phyloP scores from a whole-genome alignment of 805 yeast genomes.

The Candida nitratophila region DNA sequence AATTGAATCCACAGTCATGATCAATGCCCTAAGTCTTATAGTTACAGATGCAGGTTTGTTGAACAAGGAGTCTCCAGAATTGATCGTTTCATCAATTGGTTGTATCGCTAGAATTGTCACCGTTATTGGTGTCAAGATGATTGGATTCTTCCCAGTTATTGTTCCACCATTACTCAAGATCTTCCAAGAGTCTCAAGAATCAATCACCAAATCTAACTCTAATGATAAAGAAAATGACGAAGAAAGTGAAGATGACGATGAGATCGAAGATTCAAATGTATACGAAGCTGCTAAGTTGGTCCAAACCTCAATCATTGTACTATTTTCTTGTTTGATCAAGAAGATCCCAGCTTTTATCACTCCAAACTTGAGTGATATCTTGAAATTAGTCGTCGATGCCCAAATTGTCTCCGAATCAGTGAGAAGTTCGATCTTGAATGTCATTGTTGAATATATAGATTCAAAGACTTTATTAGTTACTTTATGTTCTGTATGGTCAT shows the following conservation, averaged over 20 bases:
- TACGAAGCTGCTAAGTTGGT: constrained; percentile 32
- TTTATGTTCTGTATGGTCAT: constrained; percentile 57
- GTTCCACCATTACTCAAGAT: constrained; percentile 66
- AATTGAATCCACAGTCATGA: constrained; percentile 39
- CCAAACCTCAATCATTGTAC: constrained; percentile 64
- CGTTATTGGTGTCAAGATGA: constrained; percentile 75
- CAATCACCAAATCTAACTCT: constrained; percentile 15
- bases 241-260: constrained; percentile 20
- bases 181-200: constrained; percentile 35
- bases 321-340: constrained; percentile 69
- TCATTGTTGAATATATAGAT: constrained; percentile 63
- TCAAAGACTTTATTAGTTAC: constrained; percentile 53
- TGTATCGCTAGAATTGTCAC: constrained; percentile 65
- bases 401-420: constrained; percentile 51
- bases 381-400: constrained; percentile 51
- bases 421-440: constrained; percentile 54
- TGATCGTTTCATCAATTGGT: constrained; percentile 66
- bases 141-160: constrained; percentile 80
- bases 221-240: constrained; percentile 21
- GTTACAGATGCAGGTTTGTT: constrained; percentile 47
- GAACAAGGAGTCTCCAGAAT: constrained; percentile 42
- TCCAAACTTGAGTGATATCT: constrained; percentile 57
- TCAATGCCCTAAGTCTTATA: constrained; percentile 41
- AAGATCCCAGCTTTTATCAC: constrained; percentile 81
- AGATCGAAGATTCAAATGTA: constrained; percentile 7